Evolutionary conservation across 495 filamentous ascomycete species (phyloP).

Genomic region (Penicillium silybi): DNA sequence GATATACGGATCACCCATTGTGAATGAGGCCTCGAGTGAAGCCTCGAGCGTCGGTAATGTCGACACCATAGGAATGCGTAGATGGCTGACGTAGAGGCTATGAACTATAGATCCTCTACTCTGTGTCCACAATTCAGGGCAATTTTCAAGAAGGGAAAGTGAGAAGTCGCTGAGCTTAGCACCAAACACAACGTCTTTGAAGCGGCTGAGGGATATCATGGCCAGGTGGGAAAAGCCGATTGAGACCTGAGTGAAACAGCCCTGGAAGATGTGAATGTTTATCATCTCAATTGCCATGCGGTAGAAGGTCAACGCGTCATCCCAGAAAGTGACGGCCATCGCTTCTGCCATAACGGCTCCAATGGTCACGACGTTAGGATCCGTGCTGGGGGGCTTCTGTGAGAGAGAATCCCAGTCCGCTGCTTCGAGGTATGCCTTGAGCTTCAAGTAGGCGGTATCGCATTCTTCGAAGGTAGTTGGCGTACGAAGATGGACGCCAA

Average conservation of each 20-base stretch:
- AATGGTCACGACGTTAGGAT: slow-evolving; percentile 57
- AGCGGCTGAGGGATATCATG: slow-evolving; percentile 67
- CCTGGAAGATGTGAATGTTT: slow-evolving; percentile 59
- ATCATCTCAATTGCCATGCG: slow-evolving; percentile 69
- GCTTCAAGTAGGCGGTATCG: slow-evolving; percentile 61
- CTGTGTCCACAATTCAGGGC: slow-evolving; percentile 63
- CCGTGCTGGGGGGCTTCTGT: slow-evolving; percentile 46
- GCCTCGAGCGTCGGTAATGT: slow-evolving; percentile 60
- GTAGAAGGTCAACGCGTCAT: slow-evolving; percentile 70
- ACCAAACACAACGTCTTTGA: slow-evolving; percentile 68
- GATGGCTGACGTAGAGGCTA: slow-evolving; percentile 68
- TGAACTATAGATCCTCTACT: slow-evolving; percentile 70
- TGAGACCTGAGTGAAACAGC: slow-evolving; percentile 68
- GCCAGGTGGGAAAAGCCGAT: slow-evolving; percentile 73
- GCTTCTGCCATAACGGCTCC: slow-evolving; percentile 75
- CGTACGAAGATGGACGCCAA: slow-evolving; percentile 62
- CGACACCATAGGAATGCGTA: slow-evolving; percentile 58
- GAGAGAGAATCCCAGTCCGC: slow-evolving; percentile 54
- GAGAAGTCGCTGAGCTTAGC: slow-evolving; percentile 59
- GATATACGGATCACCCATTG: slow-evolving; percentile 70
- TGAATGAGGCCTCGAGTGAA: slow-evolving; percentile 65
- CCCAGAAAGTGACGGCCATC: slow-evolving; percentile 79
- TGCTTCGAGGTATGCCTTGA: slow-evolving; percentile 56
- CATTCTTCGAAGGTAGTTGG: slow-evolving; percentile 68
- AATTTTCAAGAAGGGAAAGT: slow-evolving; percentile 61